Base-by-base conservation (phyloP, 768 basidiomycete genomes). In the Trametes cinnabarina region DNA sequence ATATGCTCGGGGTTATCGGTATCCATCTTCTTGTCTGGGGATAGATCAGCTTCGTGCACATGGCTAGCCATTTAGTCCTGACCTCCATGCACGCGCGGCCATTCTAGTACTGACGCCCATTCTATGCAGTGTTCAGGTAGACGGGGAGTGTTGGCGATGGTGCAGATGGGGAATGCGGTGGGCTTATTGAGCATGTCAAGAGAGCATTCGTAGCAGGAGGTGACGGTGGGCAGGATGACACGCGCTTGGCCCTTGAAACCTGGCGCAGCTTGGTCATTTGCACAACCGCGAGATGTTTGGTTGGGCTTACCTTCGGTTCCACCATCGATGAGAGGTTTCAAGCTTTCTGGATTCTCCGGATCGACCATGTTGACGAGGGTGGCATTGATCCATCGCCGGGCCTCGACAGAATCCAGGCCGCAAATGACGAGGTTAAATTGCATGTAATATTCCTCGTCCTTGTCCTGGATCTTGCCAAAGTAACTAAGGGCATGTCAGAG, bases 91-190 rank as follows among this genome's bases (percentile, higher is more conserved):
- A 93, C 85, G 47, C 85, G 84, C n/a, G 97, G 96, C 97, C 97
- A 99, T 72, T 99, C 95, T 20, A 99, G 79, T 11, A 98, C 97
- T 39, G 92, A 95, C 0, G 97, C 97, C 97, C 97, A 99, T 74
- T 98, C 97, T 66, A 99, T 98, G 69, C 97, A 98, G 68, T 99
- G 97, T 68, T 99, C 97, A 1, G 97, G 97, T 22, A 98, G 79
- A 55, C 97, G 90, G 25, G 97, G 97, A 0, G 97, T 99, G 69
- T 98, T 98, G 57, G 97, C 96, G 64, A 99, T 98, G 6, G 97
- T 99, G 70, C 97, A 99, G 54, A 99, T 98, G 2, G 97, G 97
- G 71, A 95, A 99, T 12, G 88, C 89, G 39, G 94, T 97, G 1
- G 88, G 95, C 62, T 98, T 98, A 74, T 97, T 98, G 51, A 98